These are phyloP conservation scores for Allodekkera sacchari DNA, from an alignment of 805 yeast genomes.

Conservation along the genomic window DNA sequence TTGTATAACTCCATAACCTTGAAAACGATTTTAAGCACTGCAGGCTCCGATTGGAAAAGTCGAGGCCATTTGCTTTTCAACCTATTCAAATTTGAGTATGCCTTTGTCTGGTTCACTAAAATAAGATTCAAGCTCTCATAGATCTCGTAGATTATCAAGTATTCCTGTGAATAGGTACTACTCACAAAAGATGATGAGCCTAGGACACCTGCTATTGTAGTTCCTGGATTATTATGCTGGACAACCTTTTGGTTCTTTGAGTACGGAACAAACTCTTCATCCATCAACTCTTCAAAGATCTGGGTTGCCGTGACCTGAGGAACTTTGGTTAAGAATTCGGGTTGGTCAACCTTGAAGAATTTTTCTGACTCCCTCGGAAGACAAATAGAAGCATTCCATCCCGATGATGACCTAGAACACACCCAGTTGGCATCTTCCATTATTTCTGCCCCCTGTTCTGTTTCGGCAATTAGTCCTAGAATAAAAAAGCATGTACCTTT, in stretches of 20 bases:
- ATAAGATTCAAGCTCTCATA: slow-evolving; percentile 21
- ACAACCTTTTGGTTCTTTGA: slow-evolving; percentile 6
- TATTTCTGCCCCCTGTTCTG: slow-evolving; percentile 75
- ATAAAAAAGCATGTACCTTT: slow-evolving; percentile 73
- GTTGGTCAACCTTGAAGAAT: slow-evolving; percentile 10
- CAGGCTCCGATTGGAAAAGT: slow-evolving; percentile 44
- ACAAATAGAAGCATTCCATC: slow-evolving; percentile 27
- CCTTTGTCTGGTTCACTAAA: slow-evolving; percentile 21
- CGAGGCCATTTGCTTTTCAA: slow-evolving; percentile 43
- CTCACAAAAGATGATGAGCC: slow-evolving; percentile 10
- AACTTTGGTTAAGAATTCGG: slow-evolving; percentile 3
- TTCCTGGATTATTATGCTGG: slow-evolving; percentile 4
- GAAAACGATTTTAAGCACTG: slow-evolving; percentile 44
- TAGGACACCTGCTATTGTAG: slow-evolving; percentile 9
- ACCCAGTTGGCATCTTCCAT: slow-evolving; percentile 78
- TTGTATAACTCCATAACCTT: slow-evolving; percentile 46
- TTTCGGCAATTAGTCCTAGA: slow-evolving; percentile 64
- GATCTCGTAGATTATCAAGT: slow-evolving; percentile 16
- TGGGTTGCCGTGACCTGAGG: slow-evolving; percentile 8
- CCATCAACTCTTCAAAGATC: slow-evolving; percentile 15
- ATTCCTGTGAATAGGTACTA: slow-evolving; percentile 13
- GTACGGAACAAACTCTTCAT: slow-evolving; percentile 21
- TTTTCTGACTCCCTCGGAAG: slow-evolving; percentile 16
- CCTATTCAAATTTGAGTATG: slow-evolving; percentile 33
- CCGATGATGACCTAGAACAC: slow-evolving; percentile 35